Evolutionary conservation across 2,329 filamentous ascomycete genomes (phyloP), one percentile per base, ranked within the genome.

Genomic region (Xylariaceae sp.): DNA sequence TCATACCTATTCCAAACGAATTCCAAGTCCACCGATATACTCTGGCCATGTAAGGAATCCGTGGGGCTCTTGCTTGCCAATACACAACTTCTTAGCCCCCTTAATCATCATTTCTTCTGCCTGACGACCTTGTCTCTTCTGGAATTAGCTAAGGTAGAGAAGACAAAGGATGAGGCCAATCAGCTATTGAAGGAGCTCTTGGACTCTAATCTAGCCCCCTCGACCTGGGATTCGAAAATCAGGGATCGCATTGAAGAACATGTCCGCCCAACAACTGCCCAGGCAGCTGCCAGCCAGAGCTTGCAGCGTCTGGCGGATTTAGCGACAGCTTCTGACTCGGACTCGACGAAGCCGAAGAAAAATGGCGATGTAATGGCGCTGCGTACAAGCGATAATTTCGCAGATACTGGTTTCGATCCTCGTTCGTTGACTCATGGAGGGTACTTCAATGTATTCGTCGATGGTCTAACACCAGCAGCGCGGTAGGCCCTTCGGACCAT

Each of bases 81-180:
- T 31, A 61, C 72, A 3, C 72, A 74, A 35, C 63, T 81, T 7
- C 65, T 78, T 34, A 82, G 73, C 39, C 83, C 84, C 0, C 64
- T 88, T 34, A 80, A 79, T 41, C 80, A 87, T 55, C 81, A 88
- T 55, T 83, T 84, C 49, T 74, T 74, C 40, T 73, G 72, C 11
- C 67, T 87, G 9, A 71, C 74, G 2, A 68, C 76, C 9, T 67
- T 85, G 54, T 74, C 76, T n/a, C 65, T 89, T 3, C 63, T 78
- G 36, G 78, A 83, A 49, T 67, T 87, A 26, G 64, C 65, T 24
- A 77, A 74, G 51, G 63, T 74, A 8, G 73, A 79, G 8, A 68
- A 66, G 45, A 78, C 74, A 3, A 72, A 71, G 34, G 74, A 79
- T 4, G 78, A 82, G 49, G 81, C 81, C 1, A 67, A 67, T 12